Base-by-base conservation (phyloP, 345 rosid species). In the Geranium brycei region DNA sequence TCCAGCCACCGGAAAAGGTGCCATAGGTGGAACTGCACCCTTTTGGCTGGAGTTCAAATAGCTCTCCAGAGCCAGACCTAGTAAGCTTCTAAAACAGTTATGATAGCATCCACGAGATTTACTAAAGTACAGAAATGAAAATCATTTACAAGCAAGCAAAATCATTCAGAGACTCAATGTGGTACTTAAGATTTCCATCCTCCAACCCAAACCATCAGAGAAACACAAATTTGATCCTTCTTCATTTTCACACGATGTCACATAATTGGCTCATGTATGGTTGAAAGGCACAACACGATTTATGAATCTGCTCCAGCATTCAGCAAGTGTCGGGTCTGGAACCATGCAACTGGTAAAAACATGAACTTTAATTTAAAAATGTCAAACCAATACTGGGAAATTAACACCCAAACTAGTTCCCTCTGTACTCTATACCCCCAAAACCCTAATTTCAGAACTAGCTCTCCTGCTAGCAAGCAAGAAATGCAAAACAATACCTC, bases 1-100 rank as follows among this genome's bases (percentile, higher is more conserved):
- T 75, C 82, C 91, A 85, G 87, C 79, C 86, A 85, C 88, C 60
- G 82, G 80, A 71, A 87, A 82, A 69, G 91, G 89, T 77, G 80
- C 87, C 90, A 84, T 81, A 40, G 76, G 74, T 69, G 90, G 81
- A 79, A 78, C 75, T 61, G 59, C 73, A 69, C 84, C 82, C 58
- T 72, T 83, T 78, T 79, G 81, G 80, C 81, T 58, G 51, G 89
- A 78, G 62, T 81, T 79, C 74, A 87, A 75, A 76, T 82, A 87
- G 78, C 87, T 87, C 72, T 87, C 93, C 76, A 84, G 85, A 71
- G 84, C 83, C 82, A 86, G 81, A 70, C 79, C 66, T 72, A 73
- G 38, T 78, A 64, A 40, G 63, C 61, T 35, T 71, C 70, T 53
- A 51, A 63, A 64, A 41, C 73, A 66, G 75, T 60, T 70, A 30